Evolutionary conservation across 192 early-diverging fungal species (phyloP).

Genomic region (Backusella mclennaniae): DNA sequence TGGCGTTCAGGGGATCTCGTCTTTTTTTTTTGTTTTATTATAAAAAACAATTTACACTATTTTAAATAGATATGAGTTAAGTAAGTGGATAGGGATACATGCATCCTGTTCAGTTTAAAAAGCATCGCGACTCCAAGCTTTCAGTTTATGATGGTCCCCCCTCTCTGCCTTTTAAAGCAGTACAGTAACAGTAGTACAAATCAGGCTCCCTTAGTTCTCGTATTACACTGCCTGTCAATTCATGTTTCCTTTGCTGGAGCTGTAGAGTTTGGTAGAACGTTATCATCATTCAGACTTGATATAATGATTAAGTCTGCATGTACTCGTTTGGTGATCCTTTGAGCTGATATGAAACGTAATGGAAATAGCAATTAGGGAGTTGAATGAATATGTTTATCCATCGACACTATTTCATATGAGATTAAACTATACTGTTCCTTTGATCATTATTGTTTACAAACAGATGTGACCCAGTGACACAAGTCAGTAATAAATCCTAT

Average conservation of each 20-base stretch:
- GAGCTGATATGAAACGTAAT: background rate
- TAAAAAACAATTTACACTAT: background rate
- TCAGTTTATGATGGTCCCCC: background rate
- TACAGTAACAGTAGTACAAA: slow-evolving; percentile 1
- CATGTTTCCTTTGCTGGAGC: background rate
- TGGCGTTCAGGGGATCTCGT: background rate
- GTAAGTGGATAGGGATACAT: background rate
- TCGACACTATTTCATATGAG: background rate
- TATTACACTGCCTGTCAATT: slow-evolving; percentile 1
- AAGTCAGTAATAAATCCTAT: background rate
- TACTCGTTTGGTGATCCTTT: background rate
- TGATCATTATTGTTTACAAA: background rate
- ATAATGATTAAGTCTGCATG: background rate
- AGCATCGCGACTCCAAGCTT: background rate
- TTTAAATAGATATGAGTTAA: background rate
- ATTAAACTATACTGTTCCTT: background rate
- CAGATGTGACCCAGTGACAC: background rate
- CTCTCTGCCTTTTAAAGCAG: background rate
- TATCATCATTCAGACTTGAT: background rate
- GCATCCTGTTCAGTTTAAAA: slow-evolving; percentile 7
- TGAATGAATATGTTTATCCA: background rate
- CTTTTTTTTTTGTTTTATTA: background rate
- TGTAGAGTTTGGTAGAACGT: background rate
- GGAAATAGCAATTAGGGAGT: background rate
- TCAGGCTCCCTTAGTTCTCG: background rate